Conservation (phyloP, 257 asterid genomes). For the Galeopsis tetrahit region DNA sequence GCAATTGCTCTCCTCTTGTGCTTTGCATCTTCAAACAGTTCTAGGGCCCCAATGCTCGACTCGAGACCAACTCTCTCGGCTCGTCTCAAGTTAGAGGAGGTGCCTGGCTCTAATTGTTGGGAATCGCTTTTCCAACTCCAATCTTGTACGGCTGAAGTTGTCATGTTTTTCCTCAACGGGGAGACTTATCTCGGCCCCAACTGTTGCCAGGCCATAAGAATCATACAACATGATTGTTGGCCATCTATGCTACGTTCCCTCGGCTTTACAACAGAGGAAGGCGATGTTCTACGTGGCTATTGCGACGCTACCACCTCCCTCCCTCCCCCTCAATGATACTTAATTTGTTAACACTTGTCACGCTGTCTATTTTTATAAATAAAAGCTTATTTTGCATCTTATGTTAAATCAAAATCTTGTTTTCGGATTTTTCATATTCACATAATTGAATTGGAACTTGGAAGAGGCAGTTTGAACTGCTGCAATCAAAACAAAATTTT, state of each 20-base stretch:
- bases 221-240: conserved; percentile 69
- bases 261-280: conserved; percentile 63
- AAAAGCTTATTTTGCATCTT: not conserved
- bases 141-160: conserved; percentile 66
- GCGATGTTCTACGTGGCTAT: conserved; percentile 60
- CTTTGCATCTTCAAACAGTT: conserved; percentile 13
- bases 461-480: too few relatives aligned
- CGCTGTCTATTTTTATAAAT: not conserved
- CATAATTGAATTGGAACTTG: too few relatives aligned
- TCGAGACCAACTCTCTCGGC: conserved; percentile 26
- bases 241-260: conserved; percentile 63
- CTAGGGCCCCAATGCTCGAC: conserved; percentile 34
- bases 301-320: conserved; percentile 53
- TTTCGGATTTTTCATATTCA: too few relatives aligned
- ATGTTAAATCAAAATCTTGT: not conserved
- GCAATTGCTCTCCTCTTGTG: conserved; percentile 33
- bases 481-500: too few relatives aligned
- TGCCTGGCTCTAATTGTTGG: conserved; percentile 53
- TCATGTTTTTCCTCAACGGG: conserved; percentile 69
- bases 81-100: conserved; percentile 44
- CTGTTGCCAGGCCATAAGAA: conserved; percentile 62
- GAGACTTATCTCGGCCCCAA: conserved; percentile 72
- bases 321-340: conserved; percentile 32
- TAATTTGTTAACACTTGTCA: not conserved
- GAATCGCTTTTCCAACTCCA: conserved; percentile 59